Evolutionary conservation across 2,329 filamentous ascomycete species (phyloP).

Genomic region (Geosmithia putterillii): DNA sequence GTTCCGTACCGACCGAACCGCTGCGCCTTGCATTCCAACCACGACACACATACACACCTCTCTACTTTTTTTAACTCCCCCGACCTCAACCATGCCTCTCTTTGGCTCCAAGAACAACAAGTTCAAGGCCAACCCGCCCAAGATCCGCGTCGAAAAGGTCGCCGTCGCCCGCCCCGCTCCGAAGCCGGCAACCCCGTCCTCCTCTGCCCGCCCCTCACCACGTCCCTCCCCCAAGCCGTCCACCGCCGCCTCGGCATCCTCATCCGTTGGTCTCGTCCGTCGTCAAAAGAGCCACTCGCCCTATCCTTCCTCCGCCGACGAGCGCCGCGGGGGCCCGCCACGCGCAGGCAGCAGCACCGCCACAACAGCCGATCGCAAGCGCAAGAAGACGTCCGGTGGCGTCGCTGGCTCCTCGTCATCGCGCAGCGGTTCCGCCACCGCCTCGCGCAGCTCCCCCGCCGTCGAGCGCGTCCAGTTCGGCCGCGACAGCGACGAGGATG

Average conservation of each 20-base stretch:
- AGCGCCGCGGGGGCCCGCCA: constrained; percentile 18
- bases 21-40: background rate
- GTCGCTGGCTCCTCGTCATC: constrained; percentile 6
- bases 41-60: background rate
- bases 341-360: background rate
- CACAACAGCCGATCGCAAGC: constrained; percentile 26
- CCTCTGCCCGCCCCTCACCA: constrained; percentile 18
- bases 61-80: background rate
- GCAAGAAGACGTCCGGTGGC: constrained; percentile 32
- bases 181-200: constrained; percentile 23
- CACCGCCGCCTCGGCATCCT: background rate
- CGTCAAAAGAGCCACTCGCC: constrained; percentile 29
- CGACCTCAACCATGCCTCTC: constrained; percentile 13
- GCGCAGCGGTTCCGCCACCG: constrained; percentile 12
- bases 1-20: background rate
- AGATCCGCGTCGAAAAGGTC: constrained; percentile 40
- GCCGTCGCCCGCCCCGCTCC: constrained; percentile 24
- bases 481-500: constrained; percentile 35
- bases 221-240: constrained; percentile 28
- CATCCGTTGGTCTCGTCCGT: constrained; percentile 3
- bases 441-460: constrained; percentile 27
- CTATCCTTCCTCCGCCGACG: constrained; percentile 25
- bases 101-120: constrained; percentile 31
- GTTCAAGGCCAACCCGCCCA: constrained; percentile 36
- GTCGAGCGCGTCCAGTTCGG: constrained; percentile 34